Percentiles rank a stretch among this genome's conserved stretches.
Conservation (phyloP, 2,329 filamentous ascomycete genomes). For the Diaporthe aspalathi region DNA sequence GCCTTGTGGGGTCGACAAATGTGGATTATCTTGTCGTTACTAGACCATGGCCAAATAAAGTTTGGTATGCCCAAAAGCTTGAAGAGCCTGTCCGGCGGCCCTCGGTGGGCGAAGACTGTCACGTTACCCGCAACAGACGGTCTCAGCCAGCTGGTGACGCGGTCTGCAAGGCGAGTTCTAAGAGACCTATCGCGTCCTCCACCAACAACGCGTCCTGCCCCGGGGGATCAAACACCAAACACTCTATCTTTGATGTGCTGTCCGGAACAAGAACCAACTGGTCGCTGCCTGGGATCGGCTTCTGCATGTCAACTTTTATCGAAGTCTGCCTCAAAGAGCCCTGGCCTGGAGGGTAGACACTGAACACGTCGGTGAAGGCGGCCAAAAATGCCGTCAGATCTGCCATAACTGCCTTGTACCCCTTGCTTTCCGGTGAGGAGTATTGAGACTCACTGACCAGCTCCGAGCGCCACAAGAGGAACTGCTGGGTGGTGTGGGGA, state of each 20-base stretch:
- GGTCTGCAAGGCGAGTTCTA: constrained; percentile 3
- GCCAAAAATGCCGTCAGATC: constrained; percentile 38
- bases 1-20: neutral
- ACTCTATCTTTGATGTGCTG: constrained; percentile 30
- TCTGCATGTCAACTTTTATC: constrained; percentile 7
- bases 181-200: constrained; percentile 25
- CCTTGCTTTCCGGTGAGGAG: neutral
- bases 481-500: constrained; percentile 14
- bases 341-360: neutral
- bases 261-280: constrained; percentile 28
- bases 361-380: constrained; percentile 34
- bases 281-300: neutral
- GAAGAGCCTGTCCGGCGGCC: neutral
- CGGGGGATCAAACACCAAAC: constrained; percentile 18
- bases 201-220: constrained; percentile 17
- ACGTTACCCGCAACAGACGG: neutral
- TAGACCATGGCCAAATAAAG: neutral
- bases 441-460: neutral
- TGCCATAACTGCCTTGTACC: constrained; percentile 38
- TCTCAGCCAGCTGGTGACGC: neutral
- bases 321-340: neutral
- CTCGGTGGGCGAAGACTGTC: neutral
- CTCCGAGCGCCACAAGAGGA: constrained; percentile 30
- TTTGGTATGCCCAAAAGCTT: neutral
- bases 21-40: neutral